These are phyloP conservation scores for Chaetomiaceae sp. DNA, from an alignment of 2,329 filamentous ascomycete species.

Conservation along the genomic window DNA sequence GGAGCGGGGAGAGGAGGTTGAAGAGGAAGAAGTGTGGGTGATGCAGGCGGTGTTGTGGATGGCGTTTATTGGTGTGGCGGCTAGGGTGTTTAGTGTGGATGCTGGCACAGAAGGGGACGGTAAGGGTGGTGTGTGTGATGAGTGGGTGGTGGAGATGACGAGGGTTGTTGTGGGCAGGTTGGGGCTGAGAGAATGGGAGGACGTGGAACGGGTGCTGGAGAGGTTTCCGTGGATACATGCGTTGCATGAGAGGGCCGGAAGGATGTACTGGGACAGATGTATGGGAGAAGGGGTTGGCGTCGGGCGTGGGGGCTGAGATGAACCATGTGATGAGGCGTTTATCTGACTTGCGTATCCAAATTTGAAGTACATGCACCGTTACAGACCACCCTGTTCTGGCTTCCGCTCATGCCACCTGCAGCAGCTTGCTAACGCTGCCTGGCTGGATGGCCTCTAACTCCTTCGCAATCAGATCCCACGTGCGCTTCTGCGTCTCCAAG, in stretches of 20 bases:
- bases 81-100: too few relatives aligned
- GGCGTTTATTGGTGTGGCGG: too few relatives aligned
- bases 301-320: too few relatives aligned
- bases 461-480: constrained; percentile 26
- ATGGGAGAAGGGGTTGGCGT: neutral
- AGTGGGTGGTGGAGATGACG: neutral
- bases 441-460: constrained; percentile 27
- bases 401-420: neutral
- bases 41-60: too few relatives aligned
- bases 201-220: neutral
- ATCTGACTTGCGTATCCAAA: too few relatives aligned
- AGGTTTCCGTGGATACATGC: constrained; percentile 24
- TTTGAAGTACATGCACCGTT: too few relatives aligned
- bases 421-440: constrained; percentile 23
- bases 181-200: constrained; percentile 1
- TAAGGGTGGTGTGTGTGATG: neutral
- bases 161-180: neutral
- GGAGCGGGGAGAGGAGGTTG: too few relatives aligned
- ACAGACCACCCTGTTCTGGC: too few relatives aligned
- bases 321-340: too few relatives aligned
- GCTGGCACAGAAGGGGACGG: neutral
- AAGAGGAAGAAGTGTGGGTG: too few relatives aligned
- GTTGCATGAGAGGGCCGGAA: constrained; percentile 18
- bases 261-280: constrained; percentile 7
- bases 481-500: constrained; percentile 19